phyloP scores from a whole-genome alignment of 139 green algal genomes.

The Closterium sp. region DNA sequence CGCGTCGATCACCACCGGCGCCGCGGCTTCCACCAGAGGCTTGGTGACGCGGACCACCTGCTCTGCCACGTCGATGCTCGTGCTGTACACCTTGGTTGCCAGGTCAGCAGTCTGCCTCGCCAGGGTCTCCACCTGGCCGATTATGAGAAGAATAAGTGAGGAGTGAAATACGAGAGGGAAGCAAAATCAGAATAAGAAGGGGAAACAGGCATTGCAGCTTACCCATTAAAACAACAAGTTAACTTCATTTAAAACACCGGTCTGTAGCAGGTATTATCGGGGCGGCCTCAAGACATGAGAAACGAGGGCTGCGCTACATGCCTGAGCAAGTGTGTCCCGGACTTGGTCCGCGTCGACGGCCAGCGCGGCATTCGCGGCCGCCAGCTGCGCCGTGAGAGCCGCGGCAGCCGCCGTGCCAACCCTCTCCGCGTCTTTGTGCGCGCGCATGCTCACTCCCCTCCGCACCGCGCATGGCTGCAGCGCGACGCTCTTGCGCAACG shows the following conservation, averaged over 20 bases:
- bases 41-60: conserved; percentile 14
- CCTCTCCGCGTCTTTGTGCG: background rate
- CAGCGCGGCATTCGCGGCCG: background rate
- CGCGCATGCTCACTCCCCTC: background rate
- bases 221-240: too few relatives aligned
- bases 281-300: background rate
- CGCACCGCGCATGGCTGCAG: background rate
- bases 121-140: background rate
- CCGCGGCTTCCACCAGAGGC: conserved; percentile 12
- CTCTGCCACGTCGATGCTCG: conserved; percentile 4
- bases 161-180: background rate
- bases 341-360: background rate
- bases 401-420: background rate
- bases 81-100: background rate
- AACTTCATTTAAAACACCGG: too few relatives aligned
- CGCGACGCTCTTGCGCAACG: background rate
- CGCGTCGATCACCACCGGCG: conserved; percentile 11
- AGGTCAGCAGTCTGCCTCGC: background rate
- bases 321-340: background rate
- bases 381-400: background rate
- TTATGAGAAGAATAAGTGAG: background rate
- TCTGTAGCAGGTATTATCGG: too few relatives aligned
- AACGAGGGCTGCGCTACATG: background rate
- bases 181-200: background rate
- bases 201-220: too few relatives aligned